phyloP scores from a whole-genome alignment of 78 protist species.

The Chrysochromulina tobinii region DNA sequence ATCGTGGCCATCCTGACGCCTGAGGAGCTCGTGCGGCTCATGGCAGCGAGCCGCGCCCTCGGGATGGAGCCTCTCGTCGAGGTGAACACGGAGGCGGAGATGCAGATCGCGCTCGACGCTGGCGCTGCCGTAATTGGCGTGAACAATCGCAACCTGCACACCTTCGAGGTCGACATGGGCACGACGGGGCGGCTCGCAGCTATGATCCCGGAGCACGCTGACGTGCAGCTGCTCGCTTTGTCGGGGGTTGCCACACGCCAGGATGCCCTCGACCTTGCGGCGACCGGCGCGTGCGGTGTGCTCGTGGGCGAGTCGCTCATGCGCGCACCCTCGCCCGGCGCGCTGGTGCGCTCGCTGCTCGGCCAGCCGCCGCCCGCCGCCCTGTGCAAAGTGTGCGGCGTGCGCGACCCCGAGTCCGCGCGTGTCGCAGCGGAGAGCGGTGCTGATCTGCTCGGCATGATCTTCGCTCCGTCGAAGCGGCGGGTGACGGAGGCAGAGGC shows the following conservation, averaged over 20 bases:
- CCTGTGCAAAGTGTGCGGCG: too few species aligned
- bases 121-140: conserved; percentile 70
- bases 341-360: background rate
- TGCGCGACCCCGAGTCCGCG: conserved; percentile 12
- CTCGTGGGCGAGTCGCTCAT: conserved; percentile 71
- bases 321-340: conserved; percentile 45
- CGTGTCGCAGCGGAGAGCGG: conserved; percentile 33
- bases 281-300: conserved; percentile 36
- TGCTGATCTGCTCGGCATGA: conserved; percentile 57
- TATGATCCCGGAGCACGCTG: background rate
- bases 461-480: conserved; percentile 48
- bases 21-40: background rate
- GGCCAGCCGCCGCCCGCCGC: background rate
- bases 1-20: conserved; percentile 51
- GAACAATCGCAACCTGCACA: conserved; percentile 68
- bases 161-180: conserved; percentile 27
- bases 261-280: background rate
- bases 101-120: conserved; percentile 40
- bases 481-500: conserved; percentile 15
- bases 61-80: conserved; percentile 76
- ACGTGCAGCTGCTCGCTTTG: background rate
- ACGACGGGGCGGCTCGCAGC: background rate
- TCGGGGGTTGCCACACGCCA: conserved; percentile 41
- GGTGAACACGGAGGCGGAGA: conserved; percentile 49
- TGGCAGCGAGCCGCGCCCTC: conserved; percentile 14